These are phyloP conservation scores for Citrus maxima DNA, from an alignment of 345 rosid genomes.

Conservation along the genomic window DNA sequence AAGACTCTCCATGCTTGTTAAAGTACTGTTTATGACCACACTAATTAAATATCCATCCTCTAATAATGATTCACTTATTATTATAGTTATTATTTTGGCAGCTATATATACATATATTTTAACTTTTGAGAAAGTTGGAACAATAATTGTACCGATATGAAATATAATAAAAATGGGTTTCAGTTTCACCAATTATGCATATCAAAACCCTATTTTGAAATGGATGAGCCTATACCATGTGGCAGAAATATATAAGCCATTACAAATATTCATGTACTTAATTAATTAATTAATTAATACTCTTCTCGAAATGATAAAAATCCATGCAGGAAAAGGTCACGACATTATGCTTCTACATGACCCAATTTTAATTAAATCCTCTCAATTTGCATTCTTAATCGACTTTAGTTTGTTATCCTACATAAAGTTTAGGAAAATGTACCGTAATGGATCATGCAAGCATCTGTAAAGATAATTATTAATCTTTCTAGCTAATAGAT, in stretches of 20 bases:
- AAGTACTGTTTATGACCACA: background rate
- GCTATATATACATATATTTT: background rate
- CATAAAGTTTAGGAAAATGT: too few relatives aligned
- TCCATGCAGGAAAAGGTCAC: background rate
- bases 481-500: too few relatives aligned
- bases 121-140: conserved; percentile 4
- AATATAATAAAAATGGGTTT: background rate
- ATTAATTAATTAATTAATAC: background rate
- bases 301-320: background rate
- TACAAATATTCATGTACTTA: background rate
- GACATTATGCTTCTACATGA: background rate
- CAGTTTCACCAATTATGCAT: background rate
- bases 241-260: background rate
- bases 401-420: background rate
- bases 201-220: background rate
- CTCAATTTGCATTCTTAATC: background rate
- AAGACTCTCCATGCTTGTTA: background rate
- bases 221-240: background rate
- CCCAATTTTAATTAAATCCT: too few relatives aligned
- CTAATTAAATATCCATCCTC: background rate
- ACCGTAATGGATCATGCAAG: too few relatives aligned
- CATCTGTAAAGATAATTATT: too few relatives aligned
- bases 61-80: background rate
- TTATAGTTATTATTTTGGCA: background rate
- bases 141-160: background rate